A percentile compares a stretch with the other conserved stretches of the same genome.
Evolutionary conservation across 2,329 filamentous ascomycete genomes (phyloP).

Genomic region (Ceratocystis harringtonii): DNA sequence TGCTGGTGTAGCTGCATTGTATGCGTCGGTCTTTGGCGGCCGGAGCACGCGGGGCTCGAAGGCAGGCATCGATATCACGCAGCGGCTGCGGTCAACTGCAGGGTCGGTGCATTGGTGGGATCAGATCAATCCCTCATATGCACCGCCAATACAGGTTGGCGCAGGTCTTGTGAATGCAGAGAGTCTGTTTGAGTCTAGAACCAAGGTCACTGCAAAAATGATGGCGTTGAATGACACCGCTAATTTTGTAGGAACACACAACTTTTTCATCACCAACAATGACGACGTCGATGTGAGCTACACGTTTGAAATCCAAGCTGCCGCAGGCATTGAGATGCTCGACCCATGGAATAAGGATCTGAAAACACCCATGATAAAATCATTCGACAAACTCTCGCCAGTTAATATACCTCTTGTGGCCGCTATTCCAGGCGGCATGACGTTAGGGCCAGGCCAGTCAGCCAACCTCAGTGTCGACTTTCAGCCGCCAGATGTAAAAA

Average conservation of each 20-base stretch:
- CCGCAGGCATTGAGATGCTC: constrained; percentile 11
- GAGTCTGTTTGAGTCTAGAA: constrained; percentile 29
- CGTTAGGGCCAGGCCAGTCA: background rate
- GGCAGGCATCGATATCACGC: constrained; percentile 11
- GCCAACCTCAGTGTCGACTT: constrained; percentile 20
- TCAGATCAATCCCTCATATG: constrained; percentile 21
- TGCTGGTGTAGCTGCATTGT: constrained; percentile 36
- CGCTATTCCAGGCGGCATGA: background rate
- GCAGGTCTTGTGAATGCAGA: constrained; percentile 34
- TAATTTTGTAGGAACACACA: constrained; percentile 26
- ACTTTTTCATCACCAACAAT: constrained; percentile 30
- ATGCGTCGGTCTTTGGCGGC: constrained; percentile 29
- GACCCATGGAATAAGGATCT: constrained; percentile 6
- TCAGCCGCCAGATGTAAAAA: constrained; percentile 20
- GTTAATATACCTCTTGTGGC: constrained; percentile 5
- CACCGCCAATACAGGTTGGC: constrained; percentile 26
- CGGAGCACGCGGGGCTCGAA: constrained; percentile 25
- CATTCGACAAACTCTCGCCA: constrained; percentile 9
- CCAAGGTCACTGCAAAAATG: constrained; percentile 28
- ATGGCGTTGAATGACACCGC: constrained; percentile 36
- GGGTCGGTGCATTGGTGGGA: constrained; percentile 11
- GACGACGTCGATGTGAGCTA: constrained; percentile 29
- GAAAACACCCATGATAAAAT: constrained; percentile 12
- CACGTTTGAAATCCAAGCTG: constrained; percentile 27
- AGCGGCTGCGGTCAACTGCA: constrained; percentile 12